phyloP scores from a whole-genome alignment of 345 rosid species.

The Hibiscus syriacus region DNA sequence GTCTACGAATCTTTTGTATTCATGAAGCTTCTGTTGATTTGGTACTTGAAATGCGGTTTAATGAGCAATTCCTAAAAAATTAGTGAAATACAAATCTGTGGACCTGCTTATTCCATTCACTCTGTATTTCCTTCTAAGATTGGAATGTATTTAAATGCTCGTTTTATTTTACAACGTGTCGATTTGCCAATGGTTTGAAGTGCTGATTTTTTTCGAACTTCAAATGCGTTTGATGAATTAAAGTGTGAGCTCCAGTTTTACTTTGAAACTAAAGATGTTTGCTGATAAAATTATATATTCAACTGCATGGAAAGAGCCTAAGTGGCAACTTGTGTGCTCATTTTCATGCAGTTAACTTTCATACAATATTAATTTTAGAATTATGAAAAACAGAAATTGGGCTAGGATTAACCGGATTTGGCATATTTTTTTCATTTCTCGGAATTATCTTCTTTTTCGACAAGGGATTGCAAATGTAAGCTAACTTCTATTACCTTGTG shows the following conservation, averaged over 20 bases:
- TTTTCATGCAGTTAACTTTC: neutral
- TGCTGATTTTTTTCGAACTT: neutral
- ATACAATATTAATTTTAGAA: too few species aligned
- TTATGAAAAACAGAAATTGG: conserved; percentile 68
- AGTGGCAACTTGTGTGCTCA: neutral
- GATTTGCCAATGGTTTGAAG: neutral
- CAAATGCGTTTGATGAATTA: neutral
- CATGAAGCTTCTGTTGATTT: neutral
- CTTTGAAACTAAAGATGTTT: neutral
- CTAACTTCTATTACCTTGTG: too few species aligned
- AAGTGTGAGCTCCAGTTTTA: neutral
- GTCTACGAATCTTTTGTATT: neutral
- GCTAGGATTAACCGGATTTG: conserved; percentile 91
- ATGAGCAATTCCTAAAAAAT: neutral
- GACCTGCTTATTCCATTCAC: neutral
- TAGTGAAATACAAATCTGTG: neutral
- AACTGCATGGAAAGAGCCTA: neutral
- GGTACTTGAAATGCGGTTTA: too few species aligned
- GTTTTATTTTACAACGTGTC: neutral
- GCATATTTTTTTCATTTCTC: conserved; percentile 87
- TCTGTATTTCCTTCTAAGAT: neutral
- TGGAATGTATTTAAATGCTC: neutral
- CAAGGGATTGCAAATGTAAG: too few species aligned
- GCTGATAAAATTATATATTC: too few species aligned
- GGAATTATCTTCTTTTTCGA: too few species aligned